Evolutionary conservation across 2,329 filamentous ascomycete genomes (phyloP).

Genomic region (Xenosphaeropsis pyriputrescens): DNA sequence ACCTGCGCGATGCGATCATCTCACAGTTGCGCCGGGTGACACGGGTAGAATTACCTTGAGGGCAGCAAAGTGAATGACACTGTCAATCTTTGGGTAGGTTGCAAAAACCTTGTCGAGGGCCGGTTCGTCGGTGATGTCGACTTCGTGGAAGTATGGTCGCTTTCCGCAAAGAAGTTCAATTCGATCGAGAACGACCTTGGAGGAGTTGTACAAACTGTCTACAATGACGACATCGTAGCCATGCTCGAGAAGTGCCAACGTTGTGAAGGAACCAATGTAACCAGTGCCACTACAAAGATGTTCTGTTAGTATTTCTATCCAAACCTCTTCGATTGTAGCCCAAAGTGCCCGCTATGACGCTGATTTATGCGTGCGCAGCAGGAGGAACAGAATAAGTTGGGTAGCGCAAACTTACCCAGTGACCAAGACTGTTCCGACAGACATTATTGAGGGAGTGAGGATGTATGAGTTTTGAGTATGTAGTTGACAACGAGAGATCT

Average conservation of each 20-base stretch:
- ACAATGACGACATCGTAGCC: slow-evolving; percentile 94
- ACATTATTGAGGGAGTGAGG: slow-evolving; percentile 35
- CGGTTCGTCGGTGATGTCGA: slow-evolving; percentile 77
- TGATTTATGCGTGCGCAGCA: no score
- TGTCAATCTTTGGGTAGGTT: slow-evolving; percentile 86
- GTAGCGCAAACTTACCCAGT: slow-evolving; percentile 55
- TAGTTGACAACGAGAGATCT: not conserved
- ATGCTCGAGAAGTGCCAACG: slow-evolving; percentile 79
- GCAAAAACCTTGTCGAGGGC: slow-evolving; percentile 77
- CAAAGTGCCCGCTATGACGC: no score
- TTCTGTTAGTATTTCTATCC: slow-evolving; percentile 9
- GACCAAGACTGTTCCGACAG: slow-evolving; percentile 77
- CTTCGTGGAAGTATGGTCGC: slow-evolving; percentile 69
- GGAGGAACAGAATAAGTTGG: no score
- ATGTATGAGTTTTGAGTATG: slow-evolving; percentile 2
- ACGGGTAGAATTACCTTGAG: slow-evolving; percentile 49
- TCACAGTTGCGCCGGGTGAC: not conserved
- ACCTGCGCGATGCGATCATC: not conserved
- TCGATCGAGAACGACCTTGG: slow-evolving; percentile 77
- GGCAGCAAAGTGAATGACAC: slow-evolving; percentile 96
- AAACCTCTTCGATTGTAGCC: no score
- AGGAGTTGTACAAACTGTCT: slow-evolving; percentile 96
- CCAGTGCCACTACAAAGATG: slow-evolving; percentile 63
- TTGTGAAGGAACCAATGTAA: slow-evolving; percentile 97
- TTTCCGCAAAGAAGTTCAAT: slow-evolving; percentile 90